phyloP scores from a whole-genome alignment of 2,329 filamentous ascomycete species.

The Epichloe typhina region DNA sequence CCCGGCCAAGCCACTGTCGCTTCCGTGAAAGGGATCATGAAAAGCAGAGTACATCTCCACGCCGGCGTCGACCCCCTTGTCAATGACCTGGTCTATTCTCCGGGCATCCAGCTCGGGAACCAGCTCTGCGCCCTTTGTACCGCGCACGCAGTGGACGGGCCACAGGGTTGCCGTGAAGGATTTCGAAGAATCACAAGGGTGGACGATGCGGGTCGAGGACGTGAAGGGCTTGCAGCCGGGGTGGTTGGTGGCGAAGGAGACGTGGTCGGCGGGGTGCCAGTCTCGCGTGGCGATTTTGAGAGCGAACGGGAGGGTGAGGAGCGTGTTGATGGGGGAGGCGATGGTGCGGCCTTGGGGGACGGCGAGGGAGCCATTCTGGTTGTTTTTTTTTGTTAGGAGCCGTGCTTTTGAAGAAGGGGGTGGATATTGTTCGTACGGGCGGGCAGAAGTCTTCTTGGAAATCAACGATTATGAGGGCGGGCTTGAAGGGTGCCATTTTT shows the following conservation, averaged over 20 bases:
- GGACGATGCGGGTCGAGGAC: constrained; percentile 49
- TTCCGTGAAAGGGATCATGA: constrained; percentile 60
- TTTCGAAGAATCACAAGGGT: constrained; percentile 51
- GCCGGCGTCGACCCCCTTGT: constrained; percentile 61
- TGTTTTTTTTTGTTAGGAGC: constrained; percentile 2
- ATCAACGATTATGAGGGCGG: constrained; percentile 62
- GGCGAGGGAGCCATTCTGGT: constrained; percentile 68
- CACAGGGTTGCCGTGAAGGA: constrained; percentile 60
- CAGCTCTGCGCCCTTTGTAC: constrained; percentile 57
- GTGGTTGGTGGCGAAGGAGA: constrained; percentile 84
- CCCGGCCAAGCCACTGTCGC: constrained; percentile 48
- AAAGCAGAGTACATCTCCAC: constrained; percentile 96
- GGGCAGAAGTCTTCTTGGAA: constrained; percentile 93
- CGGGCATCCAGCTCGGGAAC: constrained; percentile 53
- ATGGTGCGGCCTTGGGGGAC: constrained; percentile 62
- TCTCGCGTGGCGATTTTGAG: constrained; percentile 80
- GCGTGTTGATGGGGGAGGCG: constrained; percentile 55
- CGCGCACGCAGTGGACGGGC: constrained; percentile 81
- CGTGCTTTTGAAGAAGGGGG: too few relatives aligned
- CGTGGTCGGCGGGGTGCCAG: constrained; percentile 70
- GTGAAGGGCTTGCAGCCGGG: constrained; percentile 51
- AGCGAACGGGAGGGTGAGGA: constrained; percentile 59
- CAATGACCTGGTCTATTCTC: constrained; percentile 51
- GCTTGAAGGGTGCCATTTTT: constrained; percentile 22
- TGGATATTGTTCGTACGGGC: constrained; percentile 39